Conservation (phyloP, 139 green algal genomes). For the Closterium sp. region DNA sequence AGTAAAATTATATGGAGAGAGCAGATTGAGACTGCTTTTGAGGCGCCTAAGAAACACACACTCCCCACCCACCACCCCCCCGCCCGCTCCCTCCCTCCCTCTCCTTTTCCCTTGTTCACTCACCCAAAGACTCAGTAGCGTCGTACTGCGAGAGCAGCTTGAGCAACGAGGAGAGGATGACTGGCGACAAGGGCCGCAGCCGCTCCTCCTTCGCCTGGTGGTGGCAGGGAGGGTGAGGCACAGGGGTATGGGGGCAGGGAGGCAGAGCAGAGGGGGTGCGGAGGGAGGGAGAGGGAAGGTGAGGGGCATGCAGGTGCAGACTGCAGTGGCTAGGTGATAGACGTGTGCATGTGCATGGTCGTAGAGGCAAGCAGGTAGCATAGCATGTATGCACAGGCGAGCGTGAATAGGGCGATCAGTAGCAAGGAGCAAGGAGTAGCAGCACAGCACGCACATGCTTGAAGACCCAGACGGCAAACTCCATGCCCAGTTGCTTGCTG, state of each 20-base stretch:
- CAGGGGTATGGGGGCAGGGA: background rate
- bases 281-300: background rate
- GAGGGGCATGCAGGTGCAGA: background rate
- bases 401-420: background rate
- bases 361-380: background rate
- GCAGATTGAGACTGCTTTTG: background rate
- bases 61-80: no score
- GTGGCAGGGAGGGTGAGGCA: background rate
- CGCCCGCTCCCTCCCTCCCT: no score
- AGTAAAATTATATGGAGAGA: background rate
- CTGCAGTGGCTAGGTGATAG: background rate
- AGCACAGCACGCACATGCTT: slow-evolving; percentile 39
- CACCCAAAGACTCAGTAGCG: background rate
- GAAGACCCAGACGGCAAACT: slow-evolving; percentile 73
- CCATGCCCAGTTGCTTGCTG: slow-evolving; percentile 74
- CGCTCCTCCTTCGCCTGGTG: background rate
- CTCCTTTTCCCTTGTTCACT: background rate
- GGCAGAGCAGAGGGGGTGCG: background rate
- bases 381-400: background rate
- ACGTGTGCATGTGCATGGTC: background rate
- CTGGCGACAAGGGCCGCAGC: background rate
- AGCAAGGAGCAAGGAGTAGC: background rate
- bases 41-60: no score
- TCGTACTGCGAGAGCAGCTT: background rate
- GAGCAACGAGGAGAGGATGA: background rate